Percentiles rank a stretch among this genome's conserved stretches.
phyloP scores from a whole-genome alignment of 441 rosid genomes.

The Dalechampia spathulata region DNA sequence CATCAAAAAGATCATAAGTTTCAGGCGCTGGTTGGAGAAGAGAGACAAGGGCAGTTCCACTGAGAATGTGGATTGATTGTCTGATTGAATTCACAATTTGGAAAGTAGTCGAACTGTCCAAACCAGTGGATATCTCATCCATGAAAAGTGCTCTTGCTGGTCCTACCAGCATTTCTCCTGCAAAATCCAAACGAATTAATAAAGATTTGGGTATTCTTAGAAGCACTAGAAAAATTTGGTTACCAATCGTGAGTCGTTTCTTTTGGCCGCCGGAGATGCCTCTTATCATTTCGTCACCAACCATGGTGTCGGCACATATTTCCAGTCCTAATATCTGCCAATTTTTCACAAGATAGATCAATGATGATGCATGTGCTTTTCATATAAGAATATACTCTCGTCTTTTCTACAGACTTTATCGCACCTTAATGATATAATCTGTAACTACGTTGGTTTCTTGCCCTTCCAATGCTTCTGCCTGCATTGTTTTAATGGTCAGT shows the following conservation, averaged over 20 bases:
- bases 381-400: too few species aligned
- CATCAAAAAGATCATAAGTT: slow-evolving; percentile 74
- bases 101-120: slow-evolving; percentile 63
- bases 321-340: slow-evolving; percentile 60
- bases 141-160: slow-evolving; percentile 54
- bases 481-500: too few species aligned
- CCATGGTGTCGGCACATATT: slow-evolving; percentile 49
- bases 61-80: slow-evolving; percentile 49
- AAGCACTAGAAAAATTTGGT: background rate
- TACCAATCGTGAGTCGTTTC: slow-evolving; percentile 62
- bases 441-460: slow-evolving; percentile 47
- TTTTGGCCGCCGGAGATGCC: slow-evolving; percentile 66
- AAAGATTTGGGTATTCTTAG: background rate
- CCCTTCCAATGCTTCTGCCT: slow-evolving; percentile 56
- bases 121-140: slow-evolving; percentile 82
- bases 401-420: background rate
- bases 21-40: slow-evolving; percentile 93
- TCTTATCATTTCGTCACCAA: slow-evolving; percentile 57
- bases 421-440: slow-evolving; percentile 55
- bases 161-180: slow-evolving; percentile 80
- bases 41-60: slow-evolving; percentile 59
- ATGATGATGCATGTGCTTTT: background rate
- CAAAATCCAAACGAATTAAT: background rate
- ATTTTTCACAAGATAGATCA: background rate
- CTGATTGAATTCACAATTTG: slow-evolving; percentile 55